Conservation (phyloP, 202 grass and related monocot species). For the Cymbopogon flexuosus region DNA sequence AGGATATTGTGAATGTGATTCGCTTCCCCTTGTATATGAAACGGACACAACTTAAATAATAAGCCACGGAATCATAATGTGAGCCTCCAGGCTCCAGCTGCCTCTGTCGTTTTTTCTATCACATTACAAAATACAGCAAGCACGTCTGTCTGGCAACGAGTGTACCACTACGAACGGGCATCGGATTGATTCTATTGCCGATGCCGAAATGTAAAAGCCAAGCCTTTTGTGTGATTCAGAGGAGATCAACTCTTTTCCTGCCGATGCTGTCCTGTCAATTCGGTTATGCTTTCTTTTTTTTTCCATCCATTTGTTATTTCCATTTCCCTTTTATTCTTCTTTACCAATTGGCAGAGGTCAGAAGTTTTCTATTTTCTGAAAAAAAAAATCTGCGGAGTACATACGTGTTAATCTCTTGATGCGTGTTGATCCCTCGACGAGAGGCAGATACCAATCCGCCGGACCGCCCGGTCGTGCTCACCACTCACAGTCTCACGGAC, state of each 20-base stretch:
- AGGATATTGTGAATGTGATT: background rate
- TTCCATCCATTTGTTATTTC: no score
- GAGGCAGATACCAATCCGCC: background rate
- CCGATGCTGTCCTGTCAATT: background rate
- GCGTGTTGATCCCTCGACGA: no score
- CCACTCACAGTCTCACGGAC: slow-evolving; percentile 1
- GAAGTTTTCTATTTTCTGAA: no score
- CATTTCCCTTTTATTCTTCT: no score
- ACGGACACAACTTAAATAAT: background rate
- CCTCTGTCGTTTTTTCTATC: background rate
- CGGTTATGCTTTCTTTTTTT: background rate
- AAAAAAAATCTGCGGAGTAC: no score
- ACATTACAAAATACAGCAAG: background rate
- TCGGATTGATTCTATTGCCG: background rate
- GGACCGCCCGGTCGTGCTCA: slow-evolving; percentile 28
- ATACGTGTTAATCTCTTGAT: no score
- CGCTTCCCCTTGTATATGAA: background rate
- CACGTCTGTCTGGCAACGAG: background rate
- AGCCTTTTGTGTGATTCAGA: background rate
- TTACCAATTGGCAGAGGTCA: no score
- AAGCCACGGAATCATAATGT: background rate
- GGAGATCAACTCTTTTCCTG: background rate
- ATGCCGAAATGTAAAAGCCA: background rate
- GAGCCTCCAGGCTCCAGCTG: background rate
- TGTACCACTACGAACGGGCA: background rate